A percentile compares a stretch with the other conserved stretches of the same genome.
Conservation (phyloP, 1,139 yeast genomes). For the Geotrichum fermentans region DNA sequence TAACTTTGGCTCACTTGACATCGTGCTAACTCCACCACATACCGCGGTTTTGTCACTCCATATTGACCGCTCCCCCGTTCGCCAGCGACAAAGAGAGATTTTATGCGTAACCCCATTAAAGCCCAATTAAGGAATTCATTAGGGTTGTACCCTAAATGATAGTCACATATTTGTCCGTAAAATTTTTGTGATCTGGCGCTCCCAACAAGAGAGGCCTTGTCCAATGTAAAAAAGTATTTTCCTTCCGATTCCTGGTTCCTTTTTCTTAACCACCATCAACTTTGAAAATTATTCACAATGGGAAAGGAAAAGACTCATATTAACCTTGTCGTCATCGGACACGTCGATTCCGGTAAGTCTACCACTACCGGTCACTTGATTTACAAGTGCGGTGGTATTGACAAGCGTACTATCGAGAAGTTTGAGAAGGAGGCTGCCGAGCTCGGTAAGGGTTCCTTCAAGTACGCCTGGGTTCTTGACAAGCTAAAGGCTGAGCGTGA, state of each 20-base stretch:
- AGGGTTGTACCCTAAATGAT: neutral
- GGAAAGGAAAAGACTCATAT: constrained; percentile 96
- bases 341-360: constrained; percentile 99
- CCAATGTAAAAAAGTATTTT: neutral
- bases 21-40: no score
- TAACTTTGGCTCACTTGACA: no score
- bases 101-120: no score
- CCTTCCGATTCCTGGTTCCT: neutral
- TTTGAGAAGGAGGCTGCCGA: constrained; percentile 98
- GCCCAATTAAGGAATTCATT: no score
- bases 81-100: no score
- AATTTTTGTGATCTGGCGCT: neutral
- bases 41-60: no score
- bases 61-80: no score
- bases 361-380: constrained; percentile 98
- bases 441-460: constrained; percentile 97
- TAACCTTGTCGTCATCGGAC: constrained; percentile 99
- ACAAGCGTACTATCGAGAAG: constrained; percentile 98
- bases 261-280: neutral
- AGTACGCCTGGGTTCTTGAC: constrained; percentile 97
- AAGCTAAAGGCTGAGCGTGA: constrained; percentile 95
- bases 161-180: neutral
- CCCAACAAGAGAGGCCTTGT: neutral
- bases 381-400: constrained; percentile 90
- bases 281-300: constrained; percentile 26